Evolutionary conservation across 2,329 filamentous ascomycete genomes (phyloP).

Genomic region (Colletotrichum coccodes): DNA sequence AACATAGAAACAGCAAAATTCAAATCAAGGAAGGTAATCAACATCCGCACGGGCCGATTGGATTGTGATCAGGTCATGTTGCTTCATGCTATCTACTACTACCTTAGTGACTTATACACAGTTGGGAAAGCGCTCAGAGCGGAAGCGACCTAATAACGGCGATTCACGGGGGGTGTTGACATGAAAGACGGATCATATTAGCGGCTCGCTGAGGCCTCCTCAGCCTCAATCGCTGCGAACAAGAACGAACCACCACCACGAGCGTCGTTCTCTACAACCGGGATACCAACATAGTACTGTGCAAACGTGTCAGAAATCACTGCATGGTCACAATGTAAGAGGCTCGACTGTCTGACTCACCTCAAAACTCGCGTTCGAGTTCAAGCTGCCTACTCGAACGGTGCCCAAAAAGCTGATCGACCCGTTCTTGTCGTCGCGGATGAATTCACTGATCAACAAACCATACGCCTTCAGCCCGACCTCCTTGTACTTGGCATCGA

Average conservation of each 20-base stretch:
- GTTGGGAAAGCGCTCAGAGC: too few species aligned
- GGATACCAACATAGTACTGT: conserved; percentile 23
- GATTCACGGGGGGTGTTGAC: too few species aligned
- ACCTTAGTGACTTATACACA: too few species aligned
- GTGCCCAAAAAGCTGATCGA: conserved; percentile 62
- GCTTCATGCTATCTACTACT: too few species aligned
- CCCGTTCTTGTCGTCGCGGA: conserved; percentile 56
- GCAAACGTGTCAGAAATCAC: background rate
- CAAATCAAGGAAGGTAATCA: too few species aligned
- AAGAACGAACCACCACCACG: conserved; percentile 18
- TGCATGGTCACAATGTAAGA: too few species aligned
- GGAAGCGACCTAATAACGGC: too few species aligned
- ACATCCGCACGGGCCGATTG: too few species aligned
- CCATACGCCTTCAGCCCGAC: conserved; percentile 46
- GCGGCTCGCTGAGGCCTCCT: too few species aligned
- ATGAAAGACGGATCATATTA: too few species aligned
- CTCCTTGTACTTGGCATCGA: conserved; percentile 47
- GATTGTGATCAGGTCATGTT: too few species aligned
- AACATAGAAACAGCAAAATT: too few species aligned
- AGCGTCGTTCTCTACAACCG: conserved; percentile 15
- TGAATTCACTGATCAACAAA: conserved; percentile 53
- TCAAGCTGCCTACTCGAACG: conserved; percentile 61
- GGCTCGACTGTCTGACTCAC: conserved; percentile 41
- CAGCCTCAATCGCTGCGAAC: conserved; percentile 21
- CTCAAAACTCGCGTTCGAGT: conserved; percentile 59